A percentile compares a stretch with the other conserved stretches of the same genome.
These are phyloP conservation scores for Gomphus bonarii DNA, from an alignment of 1,284 basidiomycete genomes.

Conservation along the genomic window DNA sequence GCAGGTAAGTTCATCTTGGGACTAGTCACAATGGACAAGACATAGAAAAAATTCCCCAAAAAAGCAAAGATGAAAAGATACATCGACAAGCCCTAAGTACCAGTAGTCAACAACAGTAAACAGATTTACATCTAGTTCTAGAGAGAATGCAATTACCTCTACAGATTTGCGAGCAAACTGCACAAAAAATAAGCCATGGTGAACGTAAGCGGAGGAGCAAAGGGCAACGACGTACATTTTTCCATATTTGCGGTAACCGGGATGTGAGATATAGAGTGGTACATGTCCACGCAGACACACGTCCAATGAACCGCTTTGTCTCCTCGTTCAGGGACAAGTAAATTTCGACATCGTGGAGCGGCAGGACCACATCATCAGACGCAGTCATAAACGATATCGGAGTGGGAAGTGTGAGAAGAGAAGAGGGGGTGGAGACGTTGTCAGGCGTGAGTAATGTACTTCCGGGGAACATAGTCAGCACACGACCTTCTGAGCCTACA, in stretches of 20 bases:
- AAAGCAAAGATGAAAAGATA: slow-evolving; percentile 88
- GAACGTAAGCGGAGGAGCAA: background rate
- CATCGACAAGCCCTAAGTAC: slow-evolving; percentile 73
- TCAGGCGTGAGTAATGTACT: background rate
- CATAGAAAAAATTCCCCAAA: slow-evolving; percentile 84
- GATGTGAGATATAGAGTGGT: slow-evolving; percentile 87
- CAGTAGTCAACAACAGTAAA: background rate
- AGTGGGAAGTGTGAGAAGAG: background rate
- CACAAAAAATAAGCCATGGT: background rate
- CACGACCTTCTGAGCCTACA: background rate
- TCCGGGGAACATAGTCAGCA: background rate
- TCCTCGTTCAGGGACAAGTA: background rate
- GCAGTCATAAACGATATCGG: background rate
- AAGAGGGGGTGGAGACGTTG: no score
- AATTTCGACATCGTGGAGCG: background rate
- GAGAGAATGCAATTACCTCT: slow-evolving; percentile 37
- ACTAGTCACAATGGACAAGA: slow-evolving; percentile 70
- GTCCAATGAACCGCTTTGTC: slow-evolving; percentile 58
- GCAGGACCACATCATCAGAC: background rate
- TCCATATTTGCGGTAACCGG: slow-evolving; percentile 92
- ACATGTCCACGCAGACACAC: slow-evolving; percentile 87
- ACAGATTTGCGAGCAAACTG: slow-evolving; percentile 87
- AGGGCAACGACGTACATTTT: slow-evolving; percentile 63
- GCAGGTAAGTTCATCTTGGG: slow-evolving; percentile 44
- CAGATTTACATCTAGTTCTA: background rate